Conservation (phyloP, 2,329 filamentous ascomycete genomes). For the Sphaerulina musiva region DNA sequence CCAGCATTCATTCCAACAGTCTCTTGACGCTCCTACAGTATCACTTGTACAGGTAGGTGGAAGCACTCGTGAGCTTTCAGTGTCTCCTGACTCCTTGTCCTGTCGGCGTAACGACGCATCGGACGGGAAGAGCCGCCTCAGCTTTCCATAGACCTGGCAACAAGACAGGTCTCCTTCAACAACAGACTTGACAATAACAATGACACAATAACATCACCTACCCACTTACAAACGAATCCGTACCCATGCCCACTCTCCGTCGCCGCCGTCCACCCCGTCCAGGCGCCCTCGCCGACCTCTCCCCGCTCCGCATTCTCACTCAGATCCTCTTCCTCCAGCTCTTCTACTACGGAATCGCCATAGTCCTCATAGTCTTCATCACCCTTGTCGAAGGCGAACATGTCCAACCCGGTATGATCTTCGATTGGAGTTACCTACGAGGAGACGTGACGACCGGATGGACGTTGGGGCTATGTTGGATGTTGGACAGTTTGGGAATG, state of each 20-base stretch:
- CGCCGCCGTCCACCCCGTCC: conserved; percentile 58
- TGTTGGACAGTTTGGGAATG: conserved; percentile 59
- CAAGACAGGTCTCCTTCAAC: no score
- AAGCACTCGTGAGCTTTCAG: no score
- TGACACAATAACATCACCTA: no score
- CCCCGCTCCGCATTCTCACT: conserved; percentile 59
- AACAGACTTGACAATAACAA: no score
- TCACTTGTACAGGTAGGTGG: no score
- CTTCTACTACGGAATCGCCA: conserved; percentile 58
- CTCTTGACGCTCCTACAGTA: no score
- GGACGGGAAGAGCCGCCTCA: no score
- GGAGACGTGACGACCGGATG: conserved; percentile 64
- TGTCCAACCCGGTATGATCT: conserved; percentile 53
- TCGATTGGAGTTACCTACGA: conserved; percentile 58
- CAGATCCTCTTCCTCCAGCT: conserved; percentile 61
- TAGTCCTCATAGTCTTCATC: conserved; percentile 60
- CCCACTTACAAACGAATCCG: no score
- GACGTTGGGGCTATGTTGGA: conserved; percentile 62
- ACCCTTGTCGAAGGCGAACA: conserved; percentile 58
- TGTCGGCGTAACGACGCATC: no score
- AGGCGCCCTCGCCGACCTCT: conserved; percentile 60
- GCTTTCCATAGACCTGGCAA: no score
- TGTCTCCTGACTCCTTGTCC: no score
- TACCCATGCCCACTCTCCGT: conserved; percentile 28
- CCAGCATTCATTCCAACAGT: no score